Evolutionary conservation across 2,329 filamentous ascomycete species (phyloP).

Genomic region (Macrophomina pseudophaseolina): DNA sequence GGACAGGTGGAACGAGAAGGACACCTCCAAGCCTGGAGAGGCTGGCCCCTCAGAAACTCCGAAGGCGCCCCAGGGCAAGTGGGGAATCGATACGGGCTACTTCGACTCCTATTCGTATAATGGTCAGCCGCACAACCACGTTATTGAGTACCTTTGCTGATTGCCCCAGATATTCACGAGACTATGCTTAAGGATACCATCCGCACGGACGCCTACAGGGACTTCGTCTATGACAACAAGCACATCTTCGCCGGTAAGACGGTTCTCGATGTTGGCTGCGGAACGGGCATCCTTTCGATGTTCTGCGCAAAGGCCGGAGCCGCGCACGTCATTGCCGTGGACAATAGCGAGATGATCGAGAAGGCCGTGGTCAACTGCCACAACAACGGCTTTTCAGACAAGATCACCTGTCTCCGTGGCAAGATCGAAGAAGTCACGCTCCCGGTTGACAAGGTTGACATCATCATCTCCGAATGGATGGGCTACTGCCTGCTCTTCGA

Average conservation of each 20-base stretch:
- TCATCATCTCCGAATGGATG: constrained; percentile 99
- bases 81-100: constrained; percentile 63
- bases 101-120: constrained; percentile 71
- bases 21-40: constrained; percentile 38
- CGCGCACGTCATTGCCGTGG: constrained; percentile 83
- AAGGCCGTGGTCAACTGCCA: constrained; percentile 85
- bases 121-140: constrained; percentile 54
- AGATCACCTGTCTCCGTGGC: constrained; percentile 80
- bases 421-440: constrained; percentile 86
- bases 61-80: constrained; percentile 38
- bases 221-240: constrained; percentile 94
- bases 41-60: constrained; percentile 32
- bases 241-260: constrained; percentile 83
- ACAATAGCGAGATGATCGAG: constrained; percentile 88
- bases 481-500: constrained; percentile 93
- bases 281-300: constrained; percentile 85
- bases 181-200: constrained; percentile 92
- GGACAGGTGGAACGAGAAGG: constrained; percentile 44
- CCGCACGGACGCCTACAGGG: constrained; percentile 88
- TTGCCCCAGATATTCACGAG: constrained; percentile 78
- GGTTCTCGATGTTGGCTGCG: constrained; percentile 88
- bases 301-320: constrained; percentile 93
- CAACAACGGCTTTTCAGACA: constrained; percentile 74
- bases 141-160: neutral
- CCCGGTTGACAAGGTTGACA: constrained; percentile 79